phyloP scores from a whole-genome alignment of 179 eudicot species.

The Beta macrorhiza region DNA sequence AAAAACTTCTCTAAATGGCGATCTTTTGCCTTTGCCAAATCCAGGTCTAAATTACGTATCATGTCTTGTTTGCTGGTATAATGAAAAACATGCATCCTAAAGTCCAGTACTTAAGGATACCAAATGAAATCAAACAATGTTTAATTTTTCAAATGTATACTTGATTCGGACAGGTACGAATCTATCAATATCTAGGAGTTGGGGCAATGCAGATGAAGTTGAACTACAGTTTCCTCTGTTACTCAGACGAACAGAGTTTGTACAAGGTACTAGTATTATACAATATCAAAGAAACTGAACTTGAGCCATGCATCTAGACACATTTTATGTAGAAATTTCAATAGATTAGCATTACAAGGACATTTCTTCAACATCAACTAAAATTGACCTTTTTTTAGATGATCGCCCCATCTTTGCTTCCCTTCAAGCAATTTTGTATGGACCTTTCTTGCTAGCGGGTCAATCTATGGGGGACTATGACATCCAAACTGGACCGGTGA shows the following conservation, averaged over 20 bases:
- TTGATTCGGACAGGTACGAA: slow-evolving; percentile 48
- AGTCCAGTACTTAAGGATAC: too few relatives aligned
- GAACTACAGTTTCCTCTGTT: slow-evolving; percentile 53
- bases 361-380: background rate
- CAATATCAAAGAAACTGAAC: too few relatives aligned
- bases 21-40: slow-evolving; percentile 36
- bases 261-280: too few relatives aligned
- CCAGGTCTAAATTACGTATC: slow-evolving; percentile 42
- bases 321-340: background rate
- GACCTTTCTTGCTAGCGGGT: slow-evolving; percentile 84
- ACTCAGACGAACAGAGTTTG: slow-evolving; percentile 52
- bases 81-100: too few relatives aligned
- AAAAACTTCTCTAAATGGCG: slow-evolving; percentile 52
- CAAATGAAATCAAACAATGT: too few relatives aligned
- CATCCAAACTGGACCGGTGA: slow-evolving; percentile 37
- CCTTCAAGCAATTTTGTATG: slow-evolving; percentile 65
- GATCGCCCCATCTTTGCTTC: slow-evolving; percentile 69
- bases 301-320: too few relatives aligned
- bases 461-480: slow-evolving; percentile 56
- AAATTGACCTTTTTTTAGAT: slow-evolving; percentile 39
- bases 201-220: slow-evolving; percentile 56
- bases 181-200: slow-evolving; percentile 48
- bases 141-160: background rate
- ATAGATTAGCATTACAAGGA: background rate
- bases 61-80: too few relatives aligned